These are phyloP conservation scores for Glycine tomentella DNA, from an alignment of 306 rosid genomes.

Conservation along the genomic window DNA sequence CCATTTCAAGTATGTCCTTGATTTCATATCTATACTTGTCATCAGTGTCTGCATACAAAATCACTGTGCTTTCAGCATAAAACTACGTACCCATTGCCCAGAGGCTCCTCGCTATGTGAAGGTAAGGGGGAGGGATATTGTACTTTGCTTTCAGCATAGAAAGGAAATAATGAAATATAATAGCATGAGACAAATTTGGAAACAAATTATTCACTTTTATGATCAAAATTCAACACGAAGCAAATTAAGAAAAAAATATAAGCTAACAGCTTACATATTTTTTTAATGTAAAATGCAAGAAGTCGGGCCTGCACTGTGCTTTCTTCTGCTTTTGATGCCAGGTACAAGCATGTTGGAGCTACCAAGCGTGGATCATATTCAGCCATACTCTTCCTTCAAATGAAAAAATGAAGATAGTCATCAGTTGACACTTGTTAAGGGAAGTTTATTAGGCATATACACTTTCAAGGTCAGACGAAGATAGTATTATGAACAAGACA, in stretches of 20 bases:
- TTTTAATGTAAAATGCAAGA: conserved; percentile 78
- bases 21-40: conserved; percentile 84
- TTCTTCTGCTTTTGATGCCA: conserved; percentile 96
- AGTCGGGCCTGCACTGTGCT: conserved; percentile 90
- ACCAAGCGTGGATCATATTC: conserved; percentile 95
- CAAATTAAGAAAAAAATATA: background rate
- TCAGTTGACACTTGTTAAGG: conserved; percentile 25
- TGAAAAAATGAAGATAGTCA: conserved; percentile 10
- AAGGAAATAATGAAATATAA: conserved; percentile 24
- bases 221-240: conserved; percentile 31
- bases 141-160: conserved; percentile 37
- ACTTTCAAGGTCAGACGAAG: conserved; percentile 15
- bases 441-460: background rate
- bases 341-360: conserved; percentile 91
- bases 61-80: conserved; percentile 38
- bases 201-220: conserved; percentile 39
- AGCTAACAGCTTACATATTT: conserved; percentile 58
- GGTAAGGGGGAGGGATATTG: too few relatives aligned
- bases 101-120: too few relatives aligned
- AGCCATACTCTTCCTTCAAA: conserved; percentile 81
- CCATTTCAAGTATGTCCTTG: conserved; percentile 98
- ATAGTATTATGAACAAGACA: conserved; percentile 3
- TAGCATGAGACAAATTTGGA: conserved; percentile 26
- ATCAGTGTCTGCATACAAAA: conserved; percentile 70
- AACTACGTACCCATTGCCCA: too few relatives aligned